Evolutionary conservation across 352 stramenopile genomes (phyloP), one percentile per base, ranked within the genome.

Genomic region (Blastocystis hominis): DNA sequence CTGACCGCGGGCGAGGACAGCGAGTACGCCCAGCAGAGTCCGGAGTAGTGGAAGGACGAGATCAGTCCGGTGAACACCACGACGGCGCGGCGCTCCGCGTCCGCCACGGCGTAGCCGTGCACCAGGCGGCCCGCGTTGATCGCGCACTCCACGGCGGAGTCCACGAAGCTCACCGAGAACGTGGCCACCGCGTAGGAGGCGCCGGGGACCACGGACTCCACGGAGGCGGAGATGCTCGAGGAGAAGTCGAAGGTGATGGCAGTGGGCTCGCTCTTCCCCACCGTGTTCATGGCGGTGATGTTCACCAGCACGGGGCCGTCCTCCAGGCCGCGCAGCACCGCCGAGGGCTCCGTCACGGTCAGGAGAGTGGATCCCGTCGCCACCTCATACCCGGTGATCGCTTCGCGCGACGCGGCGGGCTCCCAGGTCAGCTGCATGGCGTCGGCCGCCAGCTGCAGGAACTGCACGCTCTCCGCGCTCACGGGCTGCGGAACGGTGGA

Each of bases 1-100:
- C 38, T 61, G 15, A 80, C 70, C 30, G 53, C 70, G 44, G 3
- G 30, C 3, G 17, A 40, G 2, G 36, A 34, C 10, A 64, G 20
- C 6, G 70, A 62, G 44, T 80, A 80, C 9, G 70, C 70, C 70
- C 70, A 80, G 70, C 70, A 80, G 20, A 64, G 44, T 20, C 70
- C 70, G 36, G 38, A 30, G 70, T 80, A 80, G 10, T 50, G 38
- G 36, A 80, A 64, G 0, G 10, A 36, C 15, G 70, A 47, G 10
- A 80, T 40, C 46, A 80, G 44, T n/a, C 55, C 46, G n/a, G 38
- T 64, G 70, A 80, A 80, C 7, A 80, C 20, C 7, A 80, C 36
- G 5, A 46, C 34, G 0, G 70, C 70, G 17, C 38, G 42, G n/a
- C 55, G n/a, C 30, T 40, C 50, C 5, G 50, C 44, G 17, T 47